Base-by-base conservation (phyloP, 139 green algal genomes). In the Medakamo hakoo region DNA sequence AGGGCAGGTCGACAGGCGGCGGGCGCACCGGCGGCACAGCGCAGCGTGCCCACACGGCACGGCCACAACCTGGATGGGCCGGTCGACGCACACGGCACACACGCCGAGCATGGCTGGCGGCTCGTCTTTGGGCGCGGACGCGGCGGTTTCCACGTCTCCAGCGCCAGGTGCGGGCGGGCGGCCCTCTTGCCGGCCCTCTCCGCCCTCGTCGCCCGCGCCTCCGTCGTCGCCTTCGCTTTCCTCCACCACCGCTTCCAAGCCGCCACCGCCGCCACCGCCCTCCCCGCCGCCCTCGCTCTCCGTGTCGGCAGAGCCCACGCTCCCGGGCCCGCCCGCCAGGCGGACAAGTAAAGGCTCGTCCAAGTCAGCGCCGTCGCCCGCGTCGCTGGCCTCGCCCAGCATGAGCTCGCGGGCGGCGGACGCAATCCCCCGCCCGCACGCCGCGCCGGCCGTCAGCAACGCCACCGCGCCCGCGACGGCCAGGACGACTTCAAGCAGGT, bases 21-120 rank as follows among this genome's bases (percentile, higher is more conserved):
- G 67, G 62, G 58, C 71, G 76, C 86, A 94, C 9, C 76, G 65
- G 1, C 86, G 55, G 73, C 86, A 92, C 67, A 85, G 74, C 65
- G 77, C 82, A 16, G 79, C 76, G 68, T 94, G 86, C 3, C 86
- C 86, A 66, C 86, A 94, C 2, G 86, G 86, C 27, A 94, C 78
- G 4, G 86, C 40, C 40, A 82, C 84, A 58, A 83, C 80, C 77
- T 92, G 76, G 56, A 73, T 29, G 24, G 32, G 56, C 9, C 40
- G 40, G 40, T 52, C 40, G 40, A 16, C 16, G 40, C 14, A 68
- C 30, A 63, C 16, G 55, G 23, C 58, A 2, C 24, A 20, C 23
- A 30, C 3, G 57, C 3, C 4, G 27, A 49, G 4, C 9, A 27
- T n/a, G 30, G 27, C 3, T 9, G 4, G 9, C 40, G 40, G 9